A percentile compares a stretch with the other conserved stretches of the same genome.
These are phyloP conservation scores for Mycena epipterygia DNA, from an alignment of 768 basidiomycete genomes.

Conservation along the genomic window DNA sequence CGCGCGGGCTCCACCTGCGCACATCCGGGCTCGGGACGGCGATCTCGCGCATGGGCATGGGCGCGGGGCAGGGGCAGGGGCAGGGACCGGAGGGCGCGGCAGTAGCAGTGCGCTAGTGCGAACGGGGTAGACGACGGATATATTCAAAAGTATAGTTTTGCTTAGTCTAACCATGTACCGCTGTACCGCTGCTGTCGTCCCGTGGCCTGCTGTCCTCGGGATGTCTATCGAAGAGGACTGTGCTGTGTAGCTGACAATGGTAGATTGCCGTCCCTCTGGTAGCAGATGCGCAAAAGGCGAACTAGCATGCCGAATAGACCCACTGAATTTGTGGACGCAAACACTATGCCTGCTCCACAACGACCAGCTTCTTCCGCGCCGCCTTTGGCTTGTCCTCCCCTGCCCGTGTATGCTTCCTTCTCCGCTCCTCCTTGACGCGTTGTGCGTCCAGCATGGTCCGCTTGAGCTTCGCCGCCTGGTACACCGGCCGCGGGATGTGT, in stretches of 20 bases:
- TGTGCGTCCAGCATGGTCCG: constrained; percentile 92
- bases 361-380: constrained; percentile 90
- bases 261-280: no score
- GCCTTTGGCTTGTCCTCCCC: constrained; percentile 91
- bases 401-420: constrained; percentile 89
- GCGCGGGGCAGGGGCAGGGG: constrained; percentile 7
- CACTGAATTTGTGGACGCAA: not conserved
- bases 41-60: constrained; percentile 52
- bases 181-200: constrained; percentile 8
- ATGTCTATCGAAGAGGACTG: not conserved
- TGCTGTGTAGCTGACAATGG: not conserved
- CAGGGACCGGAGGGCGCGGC: constrained; percentile 2
- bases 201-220: not conserved
- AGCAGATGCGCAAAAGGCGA: not conserved
- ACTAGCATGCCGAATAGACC: no score
- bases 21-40: constrained; percentile 92
- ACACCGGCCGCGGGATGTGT: constrained; percentile 91
- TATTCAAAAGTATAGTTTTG: constrained; percentile 34
- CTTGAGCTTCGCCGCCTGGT: constrained; percentile 90
- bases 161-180: constrained; percentile 21
- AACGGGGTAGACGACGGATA: constrained; percentile 10
- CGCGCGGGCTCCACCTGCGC: constrained; percentile 90
- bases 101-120: constrained; percentile 25
- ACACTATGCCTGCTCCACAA: constrained; percentile 78
- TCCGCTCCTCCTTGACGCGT: constrained; percentile 93